Percentiles rank a stretch among this genome's conserved stretches.
phyloP scores from a whole-genome alignment of 306 rosid species.

The Sesbania bispinosa region DNA sequence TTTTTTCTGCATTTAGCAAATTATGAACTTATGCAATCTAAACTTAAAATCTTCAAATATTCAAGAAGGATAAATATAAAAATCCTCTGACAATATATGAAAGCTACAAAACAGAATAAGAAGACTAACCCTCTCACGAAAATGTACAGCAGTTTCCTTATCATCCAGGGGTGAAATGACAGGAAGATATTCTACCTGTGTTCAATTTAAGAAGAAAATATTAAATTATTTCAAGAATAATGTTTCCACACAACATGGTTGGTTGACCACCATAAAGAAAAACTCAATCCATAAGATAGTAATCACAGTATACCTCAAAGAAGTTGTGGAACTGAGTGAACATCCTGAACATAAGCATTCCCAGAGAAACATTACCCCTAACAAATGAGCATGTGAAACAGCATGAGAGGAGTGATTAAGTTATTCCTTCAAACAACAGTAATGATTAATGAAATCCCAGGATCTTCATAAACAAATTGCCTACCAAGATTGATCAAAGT shows the following conservation, averaged over 20 bases:
- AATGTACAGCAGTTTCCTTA: constrained; percentile 68
- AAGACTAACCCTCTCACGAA: constrained; percentile 75
- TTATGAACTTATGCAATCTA: background rate
- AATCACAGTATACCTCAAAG: constrained; percentile 87
- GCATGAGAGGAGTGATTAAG: constrained; percentile 15
- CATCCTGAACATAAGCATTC: constrained; percentile 89
- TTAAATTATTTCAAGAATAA: constrained; percentile 13
- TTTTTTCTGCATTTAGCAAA: background rate
- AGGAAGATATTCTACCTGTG: constrained; percentile 99
- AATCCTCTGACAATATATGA: background rate
- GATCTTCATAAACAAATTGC: constrained; percentile 26
- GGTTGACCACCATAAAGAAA: constrained; percentile 5
- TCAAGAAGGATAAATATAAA: constrained; percentile 8
- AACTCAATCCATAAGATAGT: constrained; percentile 7
- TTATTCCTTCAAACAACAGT: constrained; percentile 19
- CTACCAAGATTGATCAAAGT: constrained; percentile 98
- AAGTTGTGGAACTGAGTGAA: constrained; percentile 94
- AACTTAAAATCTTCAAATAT: background rate
- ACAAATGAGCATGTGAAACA: constrained; percentile 18
- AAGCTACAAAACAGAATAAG: constrained; percentile 10
- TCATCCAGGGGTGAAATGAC: constrained; percentile 61
- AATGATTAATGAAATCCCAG: constrained; percentile 16
- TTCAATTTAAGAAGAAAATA: constrained; percentile 25
- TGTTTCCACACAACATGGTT: background rate
- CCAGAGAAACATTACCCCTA: constrained; percentile 87